Evolutionary conservation across 225 moss, liverwort and hornwort genomes (phyloP).

Genomic region (Pleurozium schreberi): DNA sequence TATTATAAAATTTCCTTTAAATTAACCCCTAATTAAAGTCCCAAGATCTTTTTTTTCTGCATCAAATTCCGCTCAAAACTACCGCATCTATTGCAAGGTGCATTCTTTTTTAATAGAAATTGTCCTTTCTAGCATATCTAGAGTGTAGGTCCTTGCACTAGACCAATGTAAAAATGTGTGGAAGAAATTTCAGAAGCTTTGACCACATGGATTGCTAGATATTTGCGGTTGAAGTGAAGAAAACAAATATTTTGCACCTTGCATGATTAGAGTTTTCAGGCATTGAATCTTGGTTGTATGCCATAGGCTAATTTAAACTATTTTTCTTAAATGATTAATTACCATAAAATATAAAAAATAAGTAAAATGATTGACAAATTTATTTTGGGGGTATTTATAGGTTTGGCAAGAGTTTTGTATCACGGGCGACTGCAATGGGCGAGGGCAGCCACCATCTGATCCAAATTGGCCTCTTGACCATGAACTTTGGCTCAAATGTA

Average conservation of each 20-base stretch:
- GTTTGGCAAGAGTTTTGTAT: conserved; percentile 98
- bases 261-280: not conserved
- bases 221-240: not conserved
- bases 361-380: not conserved
- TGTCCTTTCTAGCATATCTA: too few species aligned
- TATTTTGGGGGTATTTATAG: not conserved
- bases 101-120: too few species aligned
- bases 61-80: not conserved
- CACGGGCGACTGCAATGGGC: conserved; percentile 81
- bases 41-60: not conserved
- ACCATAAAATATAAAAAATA: too few species aligned
- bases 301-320: accelerated
- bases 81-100: not conserved
- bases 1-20: too few species aligned
- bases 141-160: too few species aligned
- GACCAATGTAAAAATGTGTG: not conserved
- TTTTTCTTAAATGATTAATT: too few species aligned
- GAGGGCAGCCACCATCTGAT: conserved; percentile 54
- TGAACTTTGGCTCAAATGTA: conserved; percentile 58
- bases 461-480: conserved; percentile 85
- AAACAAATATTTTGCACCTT: not conserved
- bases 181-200: not conserved
- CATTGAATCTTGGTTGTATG: not conserved
- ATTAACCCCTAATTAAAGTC: not conserved
- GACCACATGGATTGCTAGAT: not conserved